phyloP scores from a whole-genome alignment of 176 grass and related monocot species.

The Hsuehochloa calcarea region DNA sequence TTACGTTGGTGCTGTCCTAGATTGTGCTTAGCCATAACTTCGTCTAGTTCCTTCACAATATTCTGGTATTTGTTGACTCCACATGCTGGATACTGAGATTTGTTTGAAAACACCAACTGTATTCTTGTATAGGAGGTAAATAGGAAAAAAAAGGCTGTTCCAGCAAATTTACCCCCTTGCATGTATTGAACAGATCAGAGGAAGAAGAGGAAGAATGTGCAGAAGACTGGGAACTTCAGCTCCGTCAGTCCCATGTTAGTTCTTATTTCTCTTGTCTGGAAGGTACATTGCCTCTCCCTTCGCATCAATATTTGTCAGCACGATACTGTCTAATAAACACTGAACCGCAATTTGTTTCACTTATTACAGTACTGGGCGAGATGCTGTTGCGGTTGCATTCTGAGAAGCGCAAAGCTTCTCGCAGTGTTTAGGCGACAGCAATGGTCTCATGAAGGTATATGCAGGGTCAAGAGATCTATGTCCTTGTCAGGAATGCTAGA shows the following conservation, averaged over 20 bases:
- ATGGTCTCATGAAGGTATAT: slow-evolving; percentile 42
- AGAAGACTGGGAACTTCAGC: slow-evolving; percentile 73
- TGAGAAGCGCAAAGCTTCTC: slow-evolving; percentile 67
- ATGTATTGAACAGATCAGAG: slow-evolving; percentile 52
- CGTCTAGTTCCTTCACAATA: neutral
- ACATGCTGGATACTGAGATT: neutral
- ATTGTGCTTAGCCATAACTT: neutral
- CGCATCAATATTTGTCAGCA: neutral
- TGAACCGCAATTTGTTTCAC: neutral
- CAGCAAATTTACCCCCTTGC: slow-evolving; percentile 11
- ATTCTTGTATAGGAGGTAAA: neutral
- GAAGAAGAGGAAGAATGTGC: slow-evolving; percentile 51
- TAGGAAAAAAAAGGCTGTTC: neutral
- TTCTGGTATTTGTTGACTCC: neutral
- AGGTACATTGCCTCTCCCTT: slow-evolving; percentile 36
- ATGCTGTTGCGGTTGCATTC: slow-evolving; percentile 54
- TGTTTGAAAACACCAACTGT: neutral
- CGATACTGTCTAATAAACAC: neutral
- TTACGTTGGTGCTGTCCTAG: neutral
- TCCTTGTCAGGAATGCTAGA: slow-evolving; percentile 69
- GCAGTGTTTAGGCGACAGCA: slow-evolving; percentile 56
- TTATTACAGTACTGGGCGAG: slow-evolving; percentile 42
- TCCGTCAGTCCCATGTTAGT: slow-evolving; percentile 60
- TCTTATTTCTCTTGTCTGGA: slow-evolving; percentile 66
- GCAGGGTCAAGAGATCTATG: slow-evolving; percentile 46